These are phyloP conservation scores for Wickerhamiella parazyma DNA, from an alignment of 805 yeast species.

Conservation along the genomic window DNA sequence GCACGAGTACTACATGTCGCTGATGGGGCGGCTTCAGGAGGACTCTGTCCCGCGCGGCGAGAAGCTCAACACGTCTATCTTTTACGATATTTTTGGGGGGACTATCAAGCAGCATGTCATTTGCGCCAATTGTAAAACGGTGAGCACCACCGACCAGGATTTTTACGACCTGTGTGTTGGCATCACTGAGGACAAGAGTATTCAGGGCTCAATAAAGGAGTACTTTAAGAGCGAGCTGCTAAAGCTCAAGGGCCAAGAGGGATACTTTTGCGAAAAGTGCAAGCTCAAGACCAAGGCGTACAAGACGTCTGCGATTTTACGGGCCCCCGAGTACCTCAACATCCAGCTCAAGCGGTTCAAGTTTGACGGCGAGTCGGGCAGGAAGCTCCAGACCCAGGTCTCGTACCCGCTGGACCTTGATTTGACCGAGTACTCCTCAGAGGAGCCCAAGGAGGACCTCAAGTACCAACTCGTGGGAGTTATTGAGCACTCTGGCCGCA, in stretches of 20 bases:
- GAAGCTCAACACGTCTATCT: conserved; percentile 64
- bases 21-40: conserved; percentile 77
- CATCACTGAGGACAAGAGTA: conserved; percentile 32
- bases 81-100: conserved; percentile 93
- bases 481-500: conserved; percentile 88
- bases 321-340: conserved; percentile 78
- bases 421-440: conserved; percentile 39
- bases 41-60: conserved; percentile 85
- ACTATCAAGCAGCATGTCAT: conserved; percentile 69
- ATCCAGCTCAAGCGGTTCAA: conserved; percentile 85
- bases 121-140: conserved; percentile 69
- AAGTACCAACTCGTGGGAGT: conserved; percentile 67
- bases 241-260: conserved; percentile 25
- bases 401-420: conserved; percentile 68
- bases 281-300: conserved; percentile 60
- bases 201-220: conserved; percentile 63
- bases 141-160: conserved; percentile 81
- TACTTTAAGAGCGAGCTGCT: conserved; percentile 75
- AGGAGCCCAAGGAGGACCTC: conserved; percentile 28
- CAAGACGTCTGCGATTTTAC: conserved; percentile 57
- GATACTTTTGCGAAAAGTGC: conserved; percentile 81
- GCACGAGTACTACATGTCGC: conserved; percentile 91
- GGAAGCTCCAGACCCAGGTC: conserved; percentile 75
- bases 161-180: conserved; percentile 85
- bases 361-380: conserved; percentile 47